Evolutionary conservation across 2,329 filamentous ascomycete genomes (phyloP), one percentile per base, ranked within the genome.

Genomic region (Claviceps sorghi): DNA sequence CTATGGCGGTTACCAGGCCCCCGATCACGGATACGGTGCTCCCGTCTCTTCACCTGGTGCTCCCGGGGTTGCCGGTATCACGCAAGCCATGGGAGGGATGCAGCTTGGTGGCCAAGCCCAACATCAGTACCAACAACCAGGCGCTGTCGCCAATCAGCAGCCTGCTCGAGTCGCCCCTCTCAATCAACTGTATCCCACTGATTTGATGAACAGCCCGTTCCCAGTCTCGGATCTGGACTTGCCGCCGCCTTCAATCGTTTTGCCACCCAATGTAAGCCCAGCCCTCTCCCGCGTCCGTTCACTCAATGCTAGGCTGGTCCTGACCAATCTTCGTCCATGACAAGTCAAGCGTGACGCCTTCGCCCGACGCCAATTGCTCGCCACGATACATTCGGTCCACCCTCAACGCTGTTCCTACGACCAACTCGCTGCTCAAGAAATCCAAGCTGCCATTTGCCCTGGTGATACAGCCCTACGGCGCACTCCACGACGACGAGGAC

Each of bases 351-450:
- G 87, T 95, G 52, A 97, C 91, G 22, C 86, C 89, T 53, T 97
- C 93, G 45, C 87, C 88, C 46, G 77, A 86, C 65, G 84, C 93
- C 55, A 98, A 97, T 70, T 95, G 90, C 72, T 82, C 88, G 52
- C 80, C 90, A 26, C 94, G 94, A 74, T 98, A 94, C 67, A 84
- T 97, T 58, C 87, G 93, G 60, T 97, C 93, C 21, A 97, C 93
- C 6, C 72, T 98, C 58, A 97, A 97, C 67, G 88, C 88, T 29
- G 84, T 96, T 44, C 93, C 93, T 2, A 95, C 89, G 22, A 96
- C 88, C 54, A 82, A 94, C 68, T 93, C 87, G 21, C 77, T 97
- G 29, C 78, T 98, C 55, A 98, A 97, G 73, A 97, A 97, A 73
- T 95, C 90, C 52, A 93, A 90, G 69, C 77, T 98, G 54, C 93